A percentile compares a stretch with the other conserved stretches of the same genome.
phyloP scores from a whole-genome alignment of 345 rosid genomes.

The Pugionium dolabratum region DNA sequence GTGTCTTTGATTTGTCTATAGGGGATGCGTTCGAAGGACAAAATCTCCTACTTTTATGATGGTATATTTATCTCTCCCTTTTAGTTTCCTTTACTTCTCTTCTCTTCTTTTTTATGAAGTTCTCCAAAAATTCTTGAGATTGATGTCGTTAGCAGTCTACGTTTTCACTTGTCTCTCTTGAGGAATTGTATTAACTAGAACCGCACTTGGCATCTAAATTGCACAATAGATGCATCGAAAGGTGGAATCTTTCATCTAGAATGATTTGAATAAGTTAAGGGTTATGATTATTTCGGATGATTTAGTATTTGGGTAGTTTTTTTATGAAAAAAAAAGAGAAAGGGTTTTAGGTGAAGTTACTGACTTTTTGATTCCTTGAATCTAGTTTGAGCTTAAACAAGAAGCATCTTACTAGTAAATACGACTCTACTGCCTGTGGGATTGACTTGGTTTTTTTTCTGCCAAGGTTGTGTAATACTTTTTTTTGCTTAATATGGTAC shows the following conservation, averaged over 20 bases:
- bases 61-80: constrained; percentile 47
- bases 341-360: constrained; percentile 25
- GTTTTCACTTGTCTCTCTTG: neutral
- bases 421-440: neutral
- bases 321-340: neutral
- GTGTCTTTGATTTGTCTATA: neutral
- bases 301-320: constrained; percentile 22
- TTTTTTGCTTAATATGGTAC: constrained; percentile 1
- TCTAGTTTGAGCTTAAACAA: neutral
- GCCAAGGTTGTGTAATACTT: neutral
- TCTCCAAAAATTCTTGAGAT: constrained; percentile 8
- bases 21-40: constrained; percentile 82
- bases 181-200: neutral
- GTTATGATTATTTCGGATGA: neutral
- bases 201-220: neutral
- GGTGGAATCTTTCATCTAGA: constrained; percentile 5
- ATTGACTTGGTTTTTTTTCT: neutral
- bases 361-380: neutral
- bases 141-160: neutral
- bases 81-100: constrained; percentile 4
- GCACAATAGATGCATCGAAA: constrained; percentile 16
- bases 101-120: neutral
- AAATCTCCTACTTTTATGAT: constrained; percentile 87
- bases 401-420: neutral
- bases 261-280: neutral